Base-by-base conservation (phyloP, 495 filamentous ascomycete species). In the Aspergillus steynii region DNA sequence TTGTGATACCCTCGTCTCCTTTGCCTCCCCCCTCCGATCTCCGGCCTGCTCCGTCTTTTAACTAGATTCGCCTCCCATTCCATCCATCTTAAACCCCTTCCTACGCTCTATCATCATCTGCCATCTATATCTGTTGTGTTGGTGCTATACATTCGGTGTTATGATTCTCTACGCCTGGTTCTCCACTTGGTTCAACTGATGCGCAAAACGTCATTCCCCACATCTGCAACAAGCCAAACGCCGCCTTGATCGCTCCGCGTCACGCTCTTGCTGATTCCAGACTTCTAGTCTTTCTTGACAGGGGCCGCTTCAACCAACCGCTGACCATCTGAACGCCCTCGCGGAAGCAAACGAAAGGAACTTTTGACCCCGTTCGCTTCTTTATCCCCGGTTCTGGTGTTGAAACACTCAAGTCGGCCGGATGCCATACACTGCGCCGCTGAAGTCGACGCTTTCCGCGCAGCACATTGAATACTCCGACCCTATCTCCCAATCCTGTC, bases 371-470 rank as follows among this genome's bases (percentile, higher is more conserved):
- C 9, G 20, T 50, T 5, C 20, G 49, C 28, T 29, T 29, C 49
- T 14, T 29, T 7, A 29, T 7, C 10, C 29, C 27, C 60, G 63
- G 63, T 70, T 61, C 71, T 71, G 76, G 74, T 75, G 71, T 76
- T 70, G 55, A 64, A 69, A 64, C 65, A 71, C 76, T 74, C 77
- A 82, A 77, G 69, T 51, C 77, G 78, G 73, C 75, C 76, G 79
- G 77, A 97, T 97, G 93, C 93, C 93, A 81, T 97, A 97, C 83
- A 96, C 93, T 74, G 92, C 93, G 63, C 93, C 93, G 55, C 83
- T 86, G 68, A 88, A 89, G 80, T 80, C 84, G 79, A 93, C 91
- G 69, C 92, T 91, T 80, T 83, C 86, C 70, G 84, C 89, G 78
- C 86, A 68, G 71, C 83, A 69, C 89, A 86, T 70, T 83, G 87